Percentiles rank a stretch among this genome's conserved stretches.
Evolutionary conservation across 495 filamentous ascomycete species (phyloP).

Genomic region (Lindgomyces ingoldianus): DNA sequence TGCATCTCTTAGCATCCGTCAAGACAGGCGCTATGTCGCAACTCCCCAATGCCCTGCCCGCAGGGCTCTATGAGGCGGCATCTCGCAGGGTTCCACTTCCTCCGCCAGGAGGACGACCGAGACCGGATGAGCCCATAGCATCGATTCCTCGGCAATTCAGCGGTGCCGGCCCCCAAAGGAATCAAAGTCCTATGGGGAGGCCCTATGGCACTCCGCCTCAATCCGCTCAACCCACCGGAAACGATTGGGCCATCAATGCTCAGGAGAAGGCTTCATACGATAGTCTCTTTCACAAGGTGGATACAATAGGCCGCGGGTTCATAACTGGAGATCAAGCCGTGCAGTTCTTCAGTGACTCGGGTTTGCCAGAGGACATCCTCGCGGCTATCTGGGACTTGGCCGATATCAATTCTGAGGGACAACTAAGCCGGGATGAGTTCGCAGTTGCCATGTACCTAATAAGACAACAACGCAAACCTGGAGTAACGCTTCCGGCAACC

Average conservation of each 20-base stretch:
- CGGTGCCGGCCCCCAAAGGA: constrained; percentile 60
- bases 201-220: constrained; percentile 54
- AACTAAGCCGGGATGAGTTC: constrained; percentile 84
- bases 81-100: constrained; percentile 62
- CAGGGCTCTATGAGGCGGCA: constrained; percentile 88
- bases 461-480: constrained; percentile 76
- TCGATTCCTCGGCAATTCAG: constrained; percentile 73
- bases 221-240: constrained; percentile 64
- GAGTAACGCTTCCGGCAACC: constrained; percentile 62
- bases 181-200: constrained; percentile 70
- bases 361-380: constrained; percentile 82
- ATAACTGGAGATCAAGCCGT: constrained; percentile 97
- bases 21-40: constrained; percentile 78
- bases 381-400: constrained; percentile 98
- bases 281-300: constrained; percentile 75
- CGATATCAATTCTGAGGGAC: constrained; percentile 88
- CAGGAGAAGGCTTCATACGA: constrained; percentile 87
- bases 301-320: constrained; percentile 72
- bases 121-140: constrained; percentile 24
- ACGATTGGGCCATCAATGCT: constrained; percentile 78
- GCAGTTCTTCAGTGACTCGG: constrained; percentile 86
- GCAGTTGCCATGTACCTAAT: constrained; percentile 98
- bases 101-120: constrained; percentile 38
- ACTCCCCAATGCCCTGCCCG: constrained; percentile 78
- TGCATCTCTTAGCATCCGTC: constrained; percentile 91